Base-by-base conservation (phyloP, 441 rosid species). In the Populus hybrid region DNA sequence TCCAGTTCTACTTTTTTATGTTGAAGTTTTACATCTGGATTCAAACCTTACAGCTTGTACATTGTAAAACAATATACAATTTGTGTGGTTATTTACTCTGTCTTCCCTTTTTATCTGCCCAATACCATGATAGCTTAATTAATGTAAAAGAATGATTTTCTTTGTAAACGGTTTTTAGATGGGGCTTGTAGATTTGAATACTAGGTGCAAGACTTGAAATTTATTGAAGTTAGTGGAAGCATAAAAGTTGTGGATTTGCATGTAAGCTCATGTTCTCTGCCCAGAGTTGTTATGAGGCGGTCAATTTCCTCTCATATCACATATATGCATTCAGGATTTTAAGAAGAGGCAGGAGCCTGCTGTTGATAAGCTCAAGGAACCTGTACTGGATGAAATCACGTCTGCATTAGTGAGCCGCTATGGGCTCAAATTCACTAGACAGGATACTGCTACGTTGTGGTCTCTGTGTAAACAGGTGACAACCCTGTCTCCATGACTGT, bases 401-500 rank as follows among this genome's bases (percentile, higher is more conserved):
- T 74, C 86, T 78, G 84, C 98, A 23, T 71, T 94, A 66, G 84
- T 82, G 18, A 88, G 80, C 80, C 93, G 90, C 64, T 84, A 84
- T 81, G 89, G 74, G 78, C 81, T 94, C 73, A 84, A 82, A 70
- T 90, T 96, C 77, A 92, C 94, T 0, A 88, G 88, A 83, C 86
- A 94, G 71, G 98, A 93, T 74, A 80, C 89, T 36, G 83, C 97
- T 64, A 91, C 97, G 82, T 93, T 96, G 65, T 96, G 99, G 97
- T 94, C 94, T 88, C 85, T 96, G 73, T 96, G 99, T 83, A 94
- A 94, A 85, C 98, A 94, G 97, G 99, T 90, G 69, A 69, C 24
- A 69, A 82, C 61, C 73, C n/a, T 45, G 24, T 73, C 26, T 73
- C 74, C 74, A 75, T 59, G 29, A 70, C 20, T 42, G 56, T 18